Percentiles rank a stretch among this genome's conserved stretches.
These are phyloP conservation scores for Rhizopogon vulgaris DNA, from an alignment of 768 basidiomycete species.

Conservation along the genomic window DNA sequence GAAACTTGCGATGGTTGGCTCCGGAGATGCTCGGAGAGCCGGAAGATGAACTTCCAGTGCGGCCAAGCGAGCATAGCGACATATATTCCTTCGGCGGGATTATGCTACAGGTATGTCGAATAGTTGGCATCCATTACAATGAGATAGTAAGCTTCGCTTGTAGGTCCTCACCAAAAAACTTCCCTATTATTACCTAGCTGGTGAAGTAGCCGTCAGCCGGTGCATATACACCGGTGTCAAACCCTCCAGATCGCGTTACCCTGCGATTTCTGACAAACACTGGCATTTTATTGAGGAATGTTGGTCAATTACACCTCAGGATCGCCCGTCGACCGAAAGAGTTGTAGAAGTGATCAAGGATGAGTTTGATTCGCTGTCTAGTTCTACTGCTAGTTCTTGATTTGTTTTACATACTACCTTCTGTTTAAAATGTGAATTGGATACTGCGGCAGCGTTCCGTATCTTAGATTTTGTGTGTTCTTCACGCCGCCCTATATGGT, in stretches of 20 bases:
- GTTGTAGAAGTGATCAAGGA: not conserved
- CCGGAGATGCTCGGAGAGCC: conserved; percentile 24
- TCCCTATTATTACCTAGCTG: conserved; percentile 15
- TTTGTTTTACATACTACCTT: not conserved
- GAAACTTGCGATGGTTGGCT: conserved; percentile 35
- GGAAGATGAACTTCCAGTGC: not conserved
- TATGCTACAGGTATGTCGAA: conserved; percentile 11
- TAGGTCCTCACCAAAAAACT: conserved; percentile 6
- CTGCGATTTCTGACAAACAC: conserved; percentile 30
- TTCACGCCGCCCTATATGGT: too few species aligned
- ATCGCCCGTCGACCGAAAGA: not conserved
- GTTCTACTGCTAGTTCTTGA: not conserved
- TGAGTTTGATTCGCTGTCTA: not conserved
- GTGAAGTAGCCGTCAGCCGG: conserved; percentile 13
- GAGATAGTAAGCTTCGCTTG: not conserved
- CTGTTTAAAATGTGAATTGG: not conserved
- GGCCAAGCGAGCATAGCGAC: conserved; percentile 22
- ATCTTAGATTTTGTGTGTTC: not conserved
- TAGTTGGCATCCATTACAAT: conserved; percentile 22
- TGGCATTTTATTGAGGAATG: conserved; percentile 37
- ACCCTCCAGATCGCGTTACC: conserved; percentile 14
- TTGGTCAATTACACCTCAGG: conserved; percentile 25
- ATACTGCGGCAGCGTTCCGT: not conserved
- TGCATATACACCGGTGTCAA: conserved; percentile 7
- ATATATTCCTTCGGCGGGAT: conserved; percentile 40